A percentile compares a stretch with the other conserved stretches of the same genome.
Evolutionary conservation across 169 alveolate species (phyloP).

Genomic region (Cryptosporidium viatorum): DNA sequence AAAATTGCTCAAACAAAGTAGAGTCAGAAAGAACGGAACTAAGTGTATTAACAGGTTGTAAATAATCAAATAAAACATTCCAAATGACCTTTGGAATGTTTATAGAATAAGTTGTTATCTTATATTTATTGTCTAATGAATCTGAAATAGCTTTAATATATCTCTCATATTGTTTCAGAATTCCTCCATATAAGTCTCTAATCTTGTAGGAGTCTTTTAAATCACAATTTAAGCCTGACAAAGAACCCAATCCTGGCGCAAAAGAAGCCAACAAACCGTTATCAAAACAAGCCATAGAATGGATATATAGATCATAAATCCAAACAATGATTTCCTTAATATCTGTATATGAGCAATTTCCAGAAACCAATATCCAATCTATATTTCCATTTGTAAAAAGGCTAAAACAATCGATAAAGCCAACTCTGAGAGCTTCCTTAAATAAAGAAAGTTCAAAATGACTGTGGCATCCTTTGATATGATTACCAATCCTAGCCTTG

Average conservation of each 20-base stretch:
- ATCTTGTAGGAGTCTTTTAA: background rate
- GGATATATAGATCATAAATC: constrained; percentile 28
- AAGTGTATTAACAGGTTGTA: constrained; percentile 11
- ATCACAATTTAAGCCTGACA: background rate
- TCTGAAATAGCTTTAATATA: constrained; percentile 10
- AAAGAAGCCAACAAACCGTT: background rate
- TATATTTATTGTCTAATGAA: background rate
- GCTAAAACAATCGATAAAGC: constrained; percentile 29
- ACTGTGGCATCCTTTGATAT: background rate
- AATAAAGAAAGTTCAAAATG: background rate
- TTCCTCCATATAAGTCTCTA: background rate
- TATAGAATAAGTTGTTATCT: background rate
- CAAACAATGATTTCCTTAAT: constrained; percentile 54
- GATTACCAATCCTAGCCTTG: too few relatives aligned
- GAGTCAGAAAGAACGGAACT: constrained; percentile 6
- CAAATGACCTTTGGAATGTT: constrained; percentile 33
- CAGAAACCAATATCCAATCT: constrained; percentile 57
- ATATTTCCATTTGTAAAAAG: constrained; percentile 58
- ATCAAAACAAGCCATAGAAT: constrained; percentile 11
- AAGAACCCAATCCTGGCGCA: background rate
- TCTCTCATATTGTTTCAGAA: background rate
- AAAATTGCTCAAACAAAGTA: constrained; percentile 1
- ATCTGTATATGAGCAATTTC: constrained; percentile 15
- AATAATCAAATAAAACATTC: constrained; percentile 50
- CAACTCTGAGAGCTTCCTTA: constrained; percentile 1